These are phyloP conservation scores for Boletus sp. DNA, from an alignment of 1,284 basidiomycete species.

Conservation along the genomic window DNA sequence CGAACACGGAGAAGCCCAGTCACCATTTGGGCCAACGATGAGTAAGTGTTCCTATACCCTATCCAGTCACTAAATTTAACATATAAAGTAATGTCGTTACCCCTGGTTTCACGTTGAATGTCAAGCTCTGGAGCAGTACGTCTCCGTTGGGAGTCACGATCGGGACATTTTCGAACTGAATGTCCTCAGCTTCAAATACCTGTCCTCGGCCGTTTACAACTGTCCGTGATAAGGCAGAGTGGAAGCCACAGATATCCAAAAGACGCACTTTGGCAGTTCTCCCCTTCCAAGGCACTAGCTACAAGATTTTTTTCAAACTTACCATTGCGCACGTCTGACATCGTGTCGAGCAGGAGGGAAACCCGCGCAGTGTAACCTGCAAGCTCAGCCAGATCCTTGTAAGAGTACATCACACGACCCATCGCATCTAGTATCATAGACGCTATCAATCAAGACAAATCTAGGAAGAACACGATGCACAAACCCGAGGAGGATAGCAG, in stretches of 20 bases:
- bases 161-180: slow-evolving; percentile 89
- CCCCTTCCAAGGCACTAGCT: slow-evolving; percentile 69
- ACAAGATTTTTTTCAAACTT: slow-evolving; percentile 89
- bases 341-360: slow-evolving; percentile 84
- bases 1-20: slow-evolving; percentile 8
- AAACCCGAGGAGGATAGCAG: slow-evolving; percentile 77
- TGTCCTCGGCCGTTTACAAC: slow-evolving; percentile 80
- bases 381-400: slow-evolving; percentile 93
- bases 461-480: slow-evolving; percentile 2
- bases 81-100: slow-evolving; percentile 42
- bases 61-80: slow-evolving; percentile 3
- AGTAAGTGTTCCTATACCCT: slow-evolving; percentile 74
- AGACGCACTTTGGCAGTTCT: slow-evolving; percentile 72
- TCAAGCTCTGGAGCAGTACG: slow-evolving; percentile 78
- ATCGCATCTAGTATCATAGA: slow-evolving; percentile 58
- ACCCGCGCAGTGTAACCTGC: slow-evolving; percentile 95
- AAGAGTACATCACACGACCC: slow-evolving; percentile 89
- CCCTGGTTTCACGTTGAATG: slow-evolving; percentile 87
- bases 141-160: slow-evolving; percentile 97
- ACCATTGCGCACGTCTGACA: slow-evolving; percentile 82
- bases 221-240: slow-evolving; percentile 30
- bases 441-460: not conserved
- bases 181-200: slow-evolving; percentile 81
- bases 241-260: not conserved
- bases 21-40: slow-evolving; percentile 90